These are phyloP conservation scores for Entophlyctis helioformis DNA, from an alignment of 192 early-diverging fungal species.

Conservation along the genomic window DNA sequence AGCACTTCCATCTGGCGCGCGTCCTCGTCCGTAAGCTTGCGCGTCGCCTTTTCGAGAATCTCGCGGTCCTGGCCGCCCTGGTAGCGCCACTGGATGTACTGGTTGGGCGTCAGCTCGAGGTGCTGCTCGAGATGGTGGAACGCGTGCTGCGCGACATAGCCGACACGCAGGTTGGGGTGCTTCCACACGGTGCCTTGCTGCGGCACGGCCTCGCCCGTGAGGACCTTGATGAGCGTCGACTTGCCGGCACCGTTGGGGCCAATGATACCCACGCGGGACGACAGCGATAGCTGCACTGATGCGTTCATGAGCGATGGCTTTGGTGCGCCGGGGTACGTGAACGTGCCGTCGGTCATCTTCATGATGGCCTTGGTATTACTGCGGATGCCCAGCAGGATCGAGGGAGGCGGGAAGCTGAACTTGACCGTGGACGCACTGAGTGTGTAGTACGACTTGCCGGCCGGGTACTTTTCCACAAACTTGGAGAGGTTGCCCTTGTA, in stretches of 20 bases:
- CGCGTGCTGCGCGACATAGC: slow-evolving; percentile 63
- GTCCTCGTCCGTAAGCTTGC: slow-evolving; percentile 51
- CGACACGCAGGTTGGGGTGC: slow-evolving; percentile 62
- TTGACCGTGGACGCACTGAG: slow-evolving; percentile 39
- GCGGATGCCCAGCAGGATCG: slow-evolving; percentile 43
- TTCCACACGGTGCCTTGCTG: slow-evolving; percentile 50
- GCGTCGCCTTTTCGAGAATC: slow-evolving; percentile 49
- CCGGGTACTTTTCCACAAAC: slow-evolving; percentile 60
- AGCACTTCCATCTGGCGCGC: slow-evolving; percentile 38
- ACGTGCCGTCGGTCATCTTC: slow-evolving; percentile 51
- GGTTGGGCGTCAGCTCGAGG: slow-evolving; percentile 44
- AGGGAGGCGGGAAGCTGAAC: slow-evolving; percentile 56
- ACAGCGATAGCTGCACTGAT: slow-evolving; percentile 46
- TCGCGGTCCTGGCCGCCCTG: slow-evolving; percentile 57
- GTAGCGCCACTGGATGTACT: slow-evolving; percentile 63
- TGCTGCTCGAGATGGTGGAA: slow-evolving; percentile 69
- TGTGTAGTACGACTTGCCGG: slow-evolving; percentile 59
- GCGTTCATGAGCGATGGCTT: slow-evolving; percentile 36
- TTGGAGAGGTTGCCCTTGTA: slow-evolving; percentile 71
- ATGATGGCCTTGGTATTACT: slow-evolving; percentile 57
- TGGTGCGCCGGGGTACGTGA: slow-evolving; percentile 50
- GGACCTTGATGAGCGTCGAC: slow-evolving; percentile 42
- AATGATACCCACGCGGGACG: slow-evolving; percentile 58
- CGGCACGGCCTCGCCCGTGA: slow-evolving; percentile 56
- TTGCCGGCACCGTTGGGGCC: slow-evolving; percentile 48